Percentiles rank a stretch among this genome's conserved stretches.
Evolutionary conservation across 2,329 filamentous ascomycete species (phyloP).

Genomic region (Fusarium sacchari): DNA sequence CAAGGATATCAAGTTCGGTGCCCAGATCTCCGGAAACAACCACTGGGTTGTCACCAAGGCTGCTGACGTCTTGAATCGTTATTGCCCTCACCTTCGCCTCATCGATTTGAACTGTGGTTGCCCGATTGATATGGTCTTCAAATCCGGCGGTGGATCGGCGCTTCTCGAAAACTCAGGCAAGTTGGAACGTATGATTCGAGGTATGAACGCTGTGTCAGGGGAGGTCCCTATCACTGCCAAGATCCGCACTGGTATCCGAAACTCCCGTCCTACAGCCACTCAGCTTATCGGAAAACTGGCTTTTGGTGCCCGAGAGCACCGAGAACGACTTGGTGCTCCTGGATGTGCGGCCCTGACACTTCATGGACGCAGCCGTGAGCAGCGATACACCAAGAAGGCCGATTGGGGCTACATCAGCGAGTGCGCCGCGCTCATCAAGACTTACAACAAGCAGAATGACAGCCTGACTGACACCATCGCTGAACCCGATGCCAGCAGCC

Average conservation of each 20-base stretch:
- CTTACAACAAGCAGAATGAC: slow-evolving; percentile 76
- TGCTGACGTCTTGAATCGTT: slow-evolving; percentile 79
- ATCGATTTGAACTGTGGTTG: slow-evolving; percentile 98
- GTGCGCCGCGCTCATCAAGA: slow-evolving; percentile 84
- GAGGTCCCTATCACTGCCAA: slow-evolving; percentile 94
- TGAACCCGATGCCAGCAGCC: slow-evolving; percentile 79
- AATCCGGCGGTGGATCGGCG: slow-evolving; percentile 87
- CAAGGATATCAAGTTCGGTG: slow-evolving; percentile 87
- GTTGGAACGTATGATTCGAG: slow-evolving; percentile 91
- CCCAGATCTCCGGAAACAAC: slow-evolving; percentile 91
- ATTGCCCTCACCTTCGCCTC: slow-evolving; percentile 84
- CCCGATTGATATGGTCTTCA: slow-evolving; percentile 93
- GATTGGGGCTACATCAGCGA: slow-evolving; percentile 96
- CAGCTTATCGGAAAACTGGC: slow-evolving; percentile 86
- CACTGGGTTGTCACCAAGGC: slow-evolving; percentile 91
- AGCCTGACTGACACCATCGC: slow-evolving; percentile 77
- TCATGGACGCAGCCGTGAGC: slow-evolving; percentile 91
- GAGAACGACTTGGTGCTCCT: slow-evolving; percentile 75
- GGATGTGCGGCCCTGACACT: slow-evolving; percentile 96
- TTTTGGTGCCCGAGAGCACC: slow-evolving; percentile 79
- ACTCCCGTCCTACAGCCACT: slow-evolving; percentile 79
- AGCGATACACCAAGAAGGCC: slow-evolving; percentile 91
- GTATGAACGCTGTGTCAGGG: slow-evolving; percentile 93
- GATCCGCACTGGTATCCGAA: slow-evolving; percentile 89
- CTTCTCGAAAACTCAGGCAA: slow-evolving; percentile 89